Conservation (phyloP, 805 yeast genomes). For the Suhomyces sp. region DNA sequence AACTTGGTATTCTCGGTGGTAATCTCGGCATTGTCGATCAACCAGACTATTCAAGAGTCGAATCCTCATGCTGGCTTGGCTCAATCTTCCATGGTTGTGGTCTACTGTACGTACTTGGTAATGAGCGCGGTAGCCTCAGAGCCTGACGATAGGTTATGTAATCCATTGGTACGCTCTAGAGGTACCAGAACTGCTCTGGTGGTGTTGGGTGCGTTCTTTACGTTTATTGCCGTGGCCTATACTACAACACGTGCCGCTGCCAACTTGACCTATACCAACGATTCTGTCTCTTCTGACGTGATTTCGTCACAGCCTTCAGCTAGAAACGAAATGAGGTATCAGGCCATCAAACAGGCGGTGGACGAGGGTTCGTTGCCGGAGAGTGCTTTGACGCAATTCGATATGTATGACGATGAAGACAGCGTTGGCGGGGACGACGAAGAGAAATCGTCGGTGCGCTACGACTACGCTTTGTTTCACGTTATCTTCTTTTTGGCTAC, state of each 20-base stretch:
- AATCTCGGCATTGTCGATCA: constrained; percentile 68
- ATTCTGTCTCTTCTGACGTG: constrained; percentile 14
- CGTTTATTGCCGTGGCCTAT: constrained; percentile 92
- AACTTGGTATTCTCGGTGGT: constrained; percentile 65
- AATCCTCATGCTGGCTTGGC: constrained; percentile 97
- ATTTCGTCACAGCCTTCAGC: constrained; percentile 36
- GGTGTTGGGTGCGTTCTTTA: constrained; percentile 86
- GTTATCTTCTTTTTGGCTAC: constrained; percentile 91
- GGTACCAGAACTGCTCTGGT: constrained; percentile 90
- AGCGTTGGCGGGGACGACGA: constrained; percentile 41
- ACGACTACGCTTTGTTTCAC: constrained; percentile 86
- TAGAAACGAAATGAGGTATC: constrained; percentile 73
- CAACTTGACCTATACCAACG: constrained; percentile 41
- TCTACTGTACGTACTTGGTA: constrained; percentile 87
- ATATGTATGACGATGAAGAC: constrained; percentile 48
- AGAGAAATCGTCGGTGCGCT: constrained; percentile 61
- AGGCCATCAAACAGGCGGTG: constrained; percentile 92
- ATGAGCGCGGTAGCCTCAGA: constrained; percentile 93
- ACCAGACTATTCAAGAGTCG: constrained; percentile 82
- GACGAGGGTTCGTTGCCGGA: constrained; percentile 93
- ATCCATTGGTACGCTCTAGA: constrained; percentile 83
- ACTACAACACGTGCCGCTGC: constrained; percentile 97
- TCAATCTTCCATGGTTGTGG: constrained; percentile 92
- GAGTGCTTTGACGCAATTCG: constrained; percentile 77
- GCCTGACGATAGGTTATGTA: constrained; percentile 91